Conservation (phyloP, 495 filamentous ascomycete species). For the Lasiosphaeria ovina region DNA sequence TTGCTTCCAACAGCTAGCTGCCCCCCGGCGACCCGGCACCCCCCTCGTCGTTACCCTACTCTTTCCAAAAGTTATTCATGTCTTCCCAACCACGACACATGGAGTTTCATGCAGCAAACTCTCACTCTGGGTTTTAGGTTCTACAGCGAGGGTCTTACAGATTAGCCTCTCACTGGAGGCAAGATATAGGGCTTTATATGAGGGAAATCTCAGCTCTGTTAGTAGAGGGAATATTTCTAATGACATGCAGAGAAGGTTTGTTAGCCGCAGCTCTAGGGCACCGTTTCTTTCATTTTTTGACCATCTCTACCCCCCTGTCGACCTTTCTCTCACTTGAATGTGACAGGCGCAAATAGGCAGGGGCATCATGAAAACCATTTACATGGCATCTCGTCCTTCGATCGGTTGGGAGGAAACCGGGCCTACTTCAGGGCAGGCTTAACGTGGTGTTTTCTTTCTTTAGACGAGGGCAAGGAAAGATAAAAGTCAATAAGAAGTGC, state of each 20-base stretch:
- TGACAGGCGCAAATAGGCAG: neutral
- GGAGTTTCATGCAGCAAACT: neutral
- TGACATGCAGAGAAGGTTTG: conserved; percentile 4
- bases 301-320: conserved; percentile 1
- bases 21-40: neutral
- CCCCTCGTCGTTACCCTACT: neutral
- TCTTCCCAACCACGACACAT: neutral
- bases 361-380: conserved; percentile 1
- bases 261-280: neutral
- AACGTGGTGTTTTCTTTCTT: conserved; percentile 4
- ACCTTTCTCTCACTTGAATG: neutral
- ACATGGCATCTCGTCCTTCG: conserved; percentile 4
- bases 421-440: neutral
- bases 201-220: conserved; percentile 8
- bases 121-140: neutral
- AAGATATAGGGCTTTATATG: neutral
- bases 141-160: neutral
- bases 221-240: neutral
- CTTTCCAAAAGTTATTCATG: neutral
- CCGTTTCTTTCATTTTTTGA: conserved; percentile 9
- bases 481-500: conserved; percentile 15
- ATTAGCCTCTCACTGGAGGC: neutral
- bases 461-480: conserved; percentile 14
- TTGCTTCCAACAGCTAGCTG: neutral
- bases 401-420: neutral